These are phyloP conservation scores for Irpex sp. DNA, from an alignment of 1,284 basidiomycete genomes.

Conservation along the genomic window DNA sequence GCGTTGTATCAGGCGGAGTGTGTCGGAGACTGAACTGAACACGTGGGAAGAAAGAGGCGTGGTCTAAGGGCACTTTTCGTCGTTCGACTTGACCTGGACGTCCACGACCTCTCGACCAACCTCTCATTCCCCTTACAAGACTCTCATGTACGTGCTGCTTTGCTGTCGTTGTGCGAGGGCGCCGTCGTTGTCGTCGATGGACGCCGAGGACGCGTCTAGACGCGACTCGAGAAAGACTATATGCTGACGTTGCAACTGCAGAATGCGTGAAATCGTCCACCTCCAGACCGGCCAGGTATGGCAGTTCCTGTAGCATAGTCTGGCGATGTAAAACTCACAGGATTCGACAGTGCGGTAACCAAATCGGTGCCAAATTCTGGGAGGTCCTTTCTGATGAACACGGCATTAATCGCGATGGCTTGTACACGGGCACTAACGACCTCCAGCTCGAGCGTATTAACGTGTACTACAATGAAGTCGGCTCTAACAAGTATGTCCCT, in stretches of 20 bases:
- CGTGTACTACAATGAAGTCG: slow-evolving; percentile 93
- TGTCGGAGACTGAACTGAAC: slow-evolving; percentile 8
- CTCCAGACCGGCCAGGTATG: slow-evolving; percentile 92
- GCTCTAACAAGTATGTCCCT: slow-evolving; percentile 92
- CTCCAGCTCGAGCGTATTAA: slow-evolving; percentile 97
- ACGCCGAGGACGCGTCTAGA: slow-evolving; percentile 7
- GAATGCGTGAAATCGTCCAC: slow-evolving; percentile 97
- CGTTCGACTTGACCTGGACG: slow-evolving; percentile 7
- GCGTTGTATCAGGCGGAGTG: neutral
- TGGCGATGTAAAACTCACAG: neutral
- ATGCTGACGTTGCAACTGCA: slow-evolving; percentile 28
- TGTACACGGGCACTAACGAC: slow-evolving; percentile 92
- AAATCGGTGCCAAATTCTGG: slow-evolving; percentile 99
- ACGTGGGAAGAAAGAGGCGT: slow-evolving; percentile 15
- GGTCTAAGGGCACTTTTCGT: slow-evolving; percentile 16
- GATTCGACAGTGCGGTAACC: slow-evolving; percentile 86
- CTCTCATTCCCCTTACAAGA: slow-evolving; percentile 10
- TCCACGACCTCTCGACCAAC: slow-evolving; percentile 8
- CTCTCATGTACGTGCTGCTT: slow-evolving; percentile 12
- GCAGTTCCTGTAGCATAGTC: slow-evolving; percentile 8
- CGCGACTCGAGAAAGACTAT: slow-evolving; percentile 7
- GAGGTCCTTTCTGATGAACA: slow-evolving; percentile 97
- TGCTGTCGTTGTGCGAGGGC: neutral
- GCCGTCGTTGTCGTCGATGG: neutral
- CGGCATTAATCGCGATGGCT: slow-evolving; percentile 89